phyloP scores from a whole-genome alignment of 768 basidiomycete species.

The Hypholoma sublateritium region DNA sequence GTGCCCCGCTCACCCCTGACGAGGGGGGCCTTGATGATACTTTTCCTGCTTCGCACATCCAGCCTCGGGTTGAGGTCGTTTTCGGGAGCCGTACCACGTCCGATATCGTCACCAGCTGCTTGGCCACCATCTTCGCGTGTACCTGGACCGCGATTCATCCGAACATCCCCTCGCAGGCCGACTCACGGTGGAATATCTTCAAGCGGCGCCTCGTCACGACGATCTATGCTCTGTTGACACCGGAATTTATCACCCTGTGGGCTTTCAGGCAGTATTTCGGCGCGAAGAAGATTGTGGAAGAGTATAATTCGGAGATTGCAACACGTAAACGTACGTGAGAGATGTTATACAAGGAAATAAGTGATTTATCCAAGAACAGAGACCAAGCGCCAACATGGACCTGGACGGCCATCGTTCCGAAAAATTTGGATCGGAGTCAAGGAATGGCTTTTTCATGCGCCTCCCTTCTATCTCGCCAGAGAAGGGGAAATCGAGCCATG shows the following conservation, averaged over 20 bases:
- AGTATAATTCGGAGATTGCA: not conserved
- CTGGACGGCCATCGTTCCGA: too few relatives aligned
- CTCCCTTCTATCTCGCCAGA: not conserved
- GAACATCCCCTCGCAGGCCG: constrained; percentile 7
- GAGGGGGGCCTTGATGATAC: too few relatives aligned
- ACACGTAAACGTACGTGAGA: too few relatives aligned
- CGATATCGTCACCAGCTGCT: constrained; percentile 2
- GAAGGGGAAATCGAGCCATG: not conserved
- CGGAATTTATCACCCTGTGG: constrained; percentile 18
- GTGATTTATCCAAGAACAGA: too few relatives aligned
- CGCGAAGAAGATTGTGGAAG: not conserved
- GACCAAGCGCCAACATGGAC: too few relatives aligned
- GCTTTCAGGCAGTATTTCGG: not conserved
- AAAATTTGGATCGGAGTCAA: too few relatives aligned
- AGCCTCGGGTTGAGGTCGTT: too few relatives aligned
- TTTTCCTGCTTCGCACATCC: too few relatives aligned
- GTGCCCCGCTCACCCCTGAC: too few relatives aligned
- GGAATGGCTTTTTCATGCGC: too few relatives aligned
- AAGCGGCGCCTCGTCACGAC: not conserved
- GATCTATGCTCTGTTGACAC: constrained; percentile 10
- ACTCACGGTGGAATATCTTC: not conserved
- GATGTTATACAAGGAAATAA: too few relatives aligned
- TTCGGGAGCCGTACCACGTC: not conserved
- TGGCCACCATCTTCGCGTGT: constrained; percentile 7
- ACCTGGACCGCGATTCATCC: constrained; percentile 11